Conservation (phyloP, 257 asterid genomes). For the Penstemon barbatus region DNA sequence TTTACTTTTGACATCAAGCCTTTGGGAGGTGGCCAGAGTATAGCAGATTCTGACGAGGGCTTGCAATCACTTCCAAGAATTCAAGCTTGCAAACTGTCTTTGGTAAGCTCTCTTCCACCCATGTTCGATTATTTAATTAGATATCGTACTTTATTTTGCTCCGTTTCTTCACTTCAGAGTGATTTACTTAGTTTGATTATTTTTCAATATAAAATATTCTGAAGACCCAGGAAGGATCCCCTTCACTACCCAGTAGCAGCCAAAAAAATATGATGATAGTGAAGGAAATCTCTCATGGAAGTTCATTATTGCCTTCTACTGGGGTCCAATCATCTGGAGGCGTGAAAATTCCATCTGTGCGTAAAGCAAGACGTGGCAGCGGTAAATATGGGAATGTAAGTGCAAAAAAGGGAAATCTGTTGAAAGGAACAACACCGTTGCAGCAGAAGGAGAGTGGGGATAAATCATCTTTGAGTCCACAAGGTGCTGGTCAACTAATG, state of each 20-base stretch:
- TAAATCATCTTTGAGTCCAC: conserved; percentile 48
- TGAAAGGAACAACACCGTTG: conserved; percentile 50
- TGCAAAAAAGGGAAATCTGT: conserved; percentile 54
- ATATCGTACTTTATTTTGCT: conserved; percentile 7
- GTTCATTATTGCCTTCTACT: conserved; percentile 40
- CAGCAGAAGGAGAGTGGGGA: conserved; percentile 55
- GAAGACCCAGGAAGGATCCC: conserved; percentile 60
- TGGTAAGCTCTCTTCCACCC: conserved; percentile 41
- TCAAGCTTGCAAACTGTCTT: conserved; percentile 50
- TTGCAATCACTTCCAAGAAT: conserved; percentile 42
- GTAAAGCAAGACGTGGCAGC: conserved; percentile 72
- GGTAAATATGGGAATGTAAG: conserved; percentile 65
- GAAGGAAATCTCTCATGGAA: conserved; percentile 51
- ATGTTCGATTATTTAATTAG: conserved; percentile 17
- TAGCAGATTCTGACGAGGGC: conserved; percentile 42
- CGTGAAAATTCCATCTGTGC: conserved; percentile 50
- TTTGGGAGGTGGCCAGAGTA: conserved; percentile 47
- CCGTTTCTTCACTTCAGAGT: conserved; percentile 1
- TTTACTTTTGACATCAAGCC: conserved; percentile 60
- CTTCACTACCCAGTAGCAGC: conserved; percentile 44
- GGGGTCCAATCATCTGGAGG: conserved; percentile 42
- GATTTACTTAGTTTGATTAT: conserved; percentile 1
- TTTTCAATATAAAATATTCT: conserved; percentile 24
- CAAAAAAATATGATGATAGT: conserved; percentile 39
- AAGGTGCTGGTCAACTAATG: conserved; percentile 50